Percentiles rank a stretch among this genome's conserved stretches.
These are phyloP conservation scores for Rhizophora mangle DNA, from an alignment of 345 rosid species.

Conservation along the genomic window DNA sequence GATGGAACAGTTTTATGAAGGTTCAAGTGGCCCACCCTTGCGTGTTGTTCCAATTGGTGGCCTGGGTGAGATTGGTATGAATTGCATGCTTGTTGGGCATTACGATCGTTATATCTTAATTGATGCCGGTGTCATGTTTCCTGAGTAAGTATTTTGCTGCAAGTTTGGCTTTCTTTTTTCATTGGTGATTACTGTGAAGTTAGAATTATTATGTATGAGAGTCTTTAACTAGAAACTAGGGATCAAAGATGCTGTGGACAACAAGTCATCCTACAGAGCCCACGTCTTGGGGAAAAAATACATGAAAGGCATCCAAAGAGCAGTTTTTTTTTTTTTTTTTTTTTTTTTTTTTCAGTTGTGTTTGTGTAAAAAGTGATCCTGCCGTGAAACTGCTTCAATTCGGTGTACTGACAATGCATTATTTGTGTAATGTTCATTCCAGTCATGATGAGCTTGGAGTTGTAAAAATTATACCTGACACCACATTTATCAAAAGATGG, in stretches of 20 bases:
- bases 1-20: constrained; percentile 96
- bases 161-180: background rate
- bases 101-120: constrained; percentile 86
- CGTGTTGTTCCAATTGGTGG: constrained; percentile 97
- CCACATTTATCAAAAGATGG: constrained; percentile 93
- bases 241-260: background rate
- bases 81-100: constrained; percentile 98
- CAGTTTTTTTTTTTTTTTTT: constrained; percentile 2
- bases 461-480: constrained; percentile 91
- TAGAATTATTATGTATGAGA: background rate
- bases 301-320: background rate
- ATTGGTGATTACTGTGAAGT: constrained; percentile 11
- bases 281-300: background rate
- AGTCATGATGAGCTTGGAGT: constrained; percentile 94
- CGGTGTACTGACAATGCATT: constrained; percentile 14
- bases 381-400: background rate
- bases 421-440: constrained; percentile 27
- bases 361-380: background rate
- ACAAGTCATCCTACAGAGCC: background rate
- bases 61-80: constrained; percentile 98
- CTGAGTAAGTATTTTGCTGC: constrained; percentile 63
- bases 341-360: constrained; percentile 5
- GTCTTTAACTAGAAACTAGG: background rate
- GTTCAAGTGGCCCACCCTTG: constrained; percentile 84
- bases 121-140: constrained; percentile 97